Evolutionary conservation across 176 grass and related monocot species (phyloP).

Genomic region (Hyparrhenia diplandra): DNA sequence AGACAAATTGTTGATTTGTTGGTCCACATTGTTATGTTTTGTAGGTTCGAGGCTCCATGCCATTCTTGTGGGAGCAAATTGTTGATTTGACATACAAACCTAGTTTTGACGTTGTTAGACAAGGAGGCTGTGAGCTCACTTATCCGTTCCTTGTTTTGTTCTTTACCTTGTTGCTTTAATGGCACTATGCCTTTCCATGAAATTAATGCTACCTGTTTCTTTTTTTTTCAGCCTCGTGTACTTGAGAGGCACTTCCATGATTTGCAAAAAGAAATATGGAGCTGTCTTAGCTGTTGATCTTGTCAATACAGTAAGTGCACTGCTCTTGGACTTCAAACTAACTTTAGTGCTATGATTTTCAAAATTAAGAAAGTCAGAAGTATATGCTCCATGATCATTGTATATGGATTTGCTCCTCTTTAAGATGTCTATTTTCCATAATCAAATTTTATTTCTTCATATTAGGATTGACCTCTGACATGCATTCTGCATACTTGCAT

Average conservation of each 20-base stretch:
- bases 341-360: background rate
- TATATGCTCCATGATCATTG: background rate
- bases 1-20: no score
- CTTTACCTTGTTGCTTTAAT: background rate
- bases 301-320: slow-evolving; percentile 74
- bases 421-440: background rate
- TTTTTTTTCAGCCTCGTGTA: slow-evolving; percentile 62
- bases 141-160: slow-evolving; percentile 28
- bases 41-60: slow-evolving; percentile 94
- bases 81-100: slow-evolving; percentile 99
- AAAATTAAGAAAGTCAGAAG: slow-evolving; percentile 14
- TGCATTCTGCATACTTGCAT: background rate
- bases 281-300: slow-evolving; percentile 84
- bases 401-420: background rate
- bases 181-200: slow-evolving; percentile 12
- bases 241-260: slow-evolving; percentile 81
- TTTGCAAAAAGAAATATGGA: slow-evolving; percentile 87
- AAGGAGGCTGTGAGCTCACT: slow-evolving; percentile 63
- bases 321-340: slow-evolving; percentile 5
- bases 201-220: background rate
- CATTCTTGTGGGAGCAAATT: slow-evolving; percentile 95
- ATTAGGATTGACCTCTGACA: slow-evolving; percentile 8
- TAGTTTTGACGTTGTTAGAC: slow-evolving; percentile 77
- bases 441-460: slow-evolving; percentile 2
- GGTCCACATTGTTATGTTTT: no score